Evolutionary conservation across 768 basidiomycete genomes (phyloP).

Genomic region (Chiua virens): DNA sequence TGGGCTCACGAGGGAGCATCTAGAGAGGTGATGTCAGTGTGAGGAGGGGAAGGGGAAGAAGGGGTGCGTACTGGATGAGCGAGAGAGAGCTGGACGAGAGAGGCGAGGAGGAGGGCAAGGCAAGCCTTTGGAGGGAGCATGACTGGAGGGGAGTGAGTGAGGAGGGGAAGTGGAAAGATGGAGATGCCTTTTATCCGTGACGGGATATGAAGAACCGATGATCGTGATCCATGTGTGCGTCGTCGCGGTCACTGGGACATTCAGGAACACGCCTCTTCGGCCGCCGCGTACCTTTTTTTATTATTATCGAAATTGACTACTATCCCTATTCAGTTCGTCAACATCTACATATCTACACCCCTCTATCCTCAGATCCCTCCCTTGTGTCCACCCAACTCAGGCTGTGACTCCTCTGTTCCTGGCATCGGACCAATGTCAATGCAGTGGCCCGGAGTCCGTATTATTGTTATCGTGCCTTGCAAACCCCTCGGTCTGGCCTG

Average conservation of each 20-base stretch:
- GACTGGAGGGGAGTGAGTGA: background rate
- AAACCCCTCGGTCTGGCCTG: too few species aligned
- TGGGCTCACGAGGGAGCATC: slow-evolving; percentile 8
- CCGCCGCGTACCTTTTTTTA: slow-evolving; percentile 25
- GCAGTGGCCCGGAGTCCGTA: too few species aligned
- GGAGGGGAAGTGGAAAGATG: background rate
- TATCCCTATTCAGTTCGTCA: too few species aligned
- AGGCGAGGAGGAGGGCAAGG: slow-evolving; percentile 20
- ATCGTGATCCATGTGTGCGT: slow-evolving; percentile 16
- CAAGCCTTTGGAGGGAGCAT: slow-evolving; percentile 23
- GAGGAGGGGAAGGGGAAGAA: background rate
- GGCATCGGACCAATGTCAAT: too few species aligned
- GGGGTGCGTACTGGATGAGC: slow-evolving; percentile 21
- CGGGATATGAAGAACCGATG: slow-evolving; percentile 24
- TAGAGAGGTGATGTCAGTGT: slow-evolving; percentile 4
- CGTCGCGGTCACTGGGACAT: slow-evolving; percentile 17
- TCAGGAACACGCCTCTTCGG: slow-evolving; percentile 26
- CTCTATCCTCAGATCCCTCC: too few species aligned
- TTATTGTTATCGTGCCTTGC: too few species aligned
- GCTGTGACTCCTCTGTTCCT: too few species aligned
- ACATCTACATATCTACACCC: too few species aligned
- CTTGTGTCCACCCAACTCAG: too few species aligned
- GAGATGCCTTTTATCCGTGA: too few species aligned
- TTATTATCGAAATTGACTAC: too few species aligned
- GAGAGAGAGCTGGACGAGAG: slow-evolving; percentile 20